Percentiles rank a stretch among this genome's conserved stretches.
Conservation (phyloP, 371 early-diverging fungal species). For the Mucor lusitanicus region DNA sequence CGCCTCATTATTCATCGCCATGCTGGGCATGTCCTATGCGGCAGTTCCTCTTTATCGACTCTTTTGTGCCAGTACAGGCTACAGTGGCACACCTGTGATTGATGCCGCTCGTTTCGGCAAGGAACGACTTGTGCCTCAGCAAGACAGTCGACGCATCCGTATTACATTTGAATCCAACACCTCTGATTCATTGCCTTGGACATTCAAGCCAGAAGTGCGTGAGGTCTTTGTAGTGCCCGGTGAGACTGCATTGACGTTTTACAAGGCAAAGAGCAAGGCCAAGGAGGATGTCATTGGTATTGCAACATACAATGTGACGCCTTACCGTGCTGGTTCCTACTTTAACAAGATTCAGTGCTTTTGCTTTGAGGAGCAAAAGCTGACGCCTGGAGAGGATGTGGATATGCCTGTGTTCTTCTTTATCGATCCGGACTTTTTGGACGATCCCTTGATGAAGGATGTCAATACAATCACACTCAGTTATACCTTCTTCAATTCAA, state of each 20-base stretch:
- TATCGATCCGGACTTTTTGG: constrained; percentile 95
- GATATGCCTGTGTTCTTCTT: constrained; percentile 99
- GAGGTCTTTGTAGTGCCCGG: constrained; percentile 90
- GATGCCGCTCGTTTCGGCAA: constrained; percentile 58
- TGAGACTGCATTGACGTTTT: constrained; percentile 96
- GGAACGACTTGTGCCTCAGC: constrained; percentile 62
- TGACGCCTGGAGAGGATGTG: constrained; percentile 90
- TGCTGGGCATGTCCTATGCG: constrained; percentile 92
- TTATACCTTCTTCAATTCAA: constrained; percentile 92
- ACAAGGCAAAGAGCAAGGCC: constrained; percentile 91
- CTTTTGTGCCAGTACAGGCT: constrained; percentile 92
- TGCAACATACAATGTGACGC: constrained; percentile 96
- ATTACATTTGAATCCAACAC: constrained; percentile 87
- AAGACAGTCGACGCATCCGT: constrained; percentile 62
- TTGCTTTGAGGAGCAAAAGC: constrained; percentile 97
- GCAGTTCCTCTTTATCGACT: constrained; percentile 96
- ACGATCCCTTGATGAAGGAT: constrained; percentile 95
- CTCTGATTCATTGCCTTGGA: constrained; percentile 86
- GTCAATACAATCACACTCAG: constrained; percentile 91
- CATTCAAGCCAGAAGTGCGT: constrained; percentile 86
- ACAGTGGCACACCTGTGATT: constrained; percentile 84
- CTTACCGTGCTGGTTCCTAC: constrained; percentile 88
- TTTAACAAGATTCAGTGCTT: constrained; percentile 99
- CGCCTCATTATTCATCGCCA: constrained; percentile 77
- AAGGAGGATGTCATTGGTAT: constrained; percentile 94